phyloP scores from a whole-genome alignment of 192 early-diverging fungal species.

The Thamnidium elegans region DNA sequence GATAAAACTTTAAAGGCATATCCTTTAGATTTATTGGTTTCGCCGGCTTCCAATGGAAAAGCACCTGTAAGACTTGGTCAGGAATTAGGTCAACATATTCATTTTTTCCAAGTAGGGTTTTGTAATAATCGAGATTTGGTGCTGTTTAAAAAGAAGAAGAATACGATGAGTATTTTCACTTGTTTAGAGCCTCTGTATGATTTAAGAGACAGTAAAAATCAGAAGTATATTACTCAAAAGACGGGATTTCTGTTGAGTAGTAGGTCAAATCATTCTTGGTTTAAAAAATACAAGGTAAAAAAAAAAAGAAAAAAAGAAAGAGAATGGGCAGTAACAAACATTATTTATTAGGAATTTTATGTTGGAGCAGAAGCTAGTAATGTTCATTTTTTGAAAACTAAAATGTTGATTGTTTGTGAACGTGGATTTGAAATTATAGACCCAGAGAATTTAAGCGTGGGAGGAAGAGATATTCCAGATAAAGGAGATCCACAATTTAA shows the following conservation, averaged over 20 bases:
- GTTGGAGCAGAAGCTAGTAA: conserved; percentile 86
- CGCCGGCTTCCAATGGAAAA: conserved; percentile 45
- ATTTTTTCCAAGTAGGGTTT: conserved; percentile 27
- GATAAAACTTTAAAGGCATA: conserved; percentile 73
- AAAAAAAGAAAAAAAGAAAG: neutral
- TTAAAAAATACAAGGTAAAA: conserved; percentile 29
- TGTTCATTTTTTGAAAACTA: conserved; percentile 85
- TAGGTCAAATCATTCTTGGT: conserved; percentile 20
- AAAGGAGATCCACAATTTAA: conserved; percentile 74
- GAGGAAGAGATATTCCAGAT: conserved; percentile 76
- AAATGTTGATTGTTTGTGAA: conserved; percentile 83
- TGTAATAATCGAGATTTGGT: conserved; percentile 25
- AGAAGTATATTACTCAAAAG: conserved; percentile 14
- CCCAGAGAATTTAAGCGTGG: conserved; percentile 73
- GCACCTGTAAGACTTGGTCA: conserved; percentile 37
- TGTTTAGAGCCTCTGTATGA: conserved; percentile 26
- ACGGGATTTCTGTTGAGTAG: conserved; percentile 11
- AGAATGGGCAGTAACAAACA: neutral
- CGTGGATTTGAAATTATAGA: conserved; percentile 97
- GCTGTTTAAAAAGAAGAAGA: conserved; percentile 27
- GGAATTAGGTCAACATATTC: conserved; percentile 21
- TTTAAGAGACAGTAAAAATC: conserved; percentile 28
- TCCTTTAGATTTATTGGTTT: conserved; percentile 69
- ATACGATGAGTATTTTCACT: conserved; percentile 24
- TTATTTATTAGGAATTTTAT: conserved; percentile 76